A percentile compares a stretch with the other conserved stretches of the same genome.
Conservation (phyloP, 768 basidiomycete species). For the Piloderma croceum region DNA sequence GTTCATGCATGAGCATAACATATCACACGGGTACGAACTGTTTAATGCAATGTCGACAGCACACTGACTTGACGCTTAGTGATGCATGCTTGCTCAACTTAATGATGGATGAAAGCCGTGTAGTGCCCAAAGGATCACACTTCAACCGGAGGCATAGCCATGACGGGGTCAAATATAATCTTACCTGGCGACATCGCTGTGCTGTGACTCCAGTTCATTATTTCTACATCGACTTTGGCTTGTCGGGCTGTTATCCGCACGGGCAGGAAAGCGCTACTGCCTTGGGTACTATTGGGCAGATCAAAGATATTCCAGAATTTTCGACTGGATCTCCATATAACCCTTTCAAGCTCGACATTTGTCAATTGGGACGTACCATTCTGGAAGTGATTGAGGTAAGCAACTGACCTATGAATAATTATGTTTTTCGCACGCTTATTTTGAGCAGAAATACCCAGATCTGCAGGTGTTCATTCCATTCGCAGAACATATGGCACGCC, state of each 20-base stretch:
- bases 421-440: no score
- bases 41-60: not conserved
- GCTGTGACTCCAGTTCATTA: slow-evolving; percentile 15
- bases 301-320: slow-evolving; percentile 20
- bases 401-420: no score
- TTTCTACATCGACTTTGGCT: slow-evolving; percentile 25
- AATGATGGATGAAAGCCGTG: slow-evolving; percentile 11
- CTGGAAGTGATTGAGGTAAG: no score
- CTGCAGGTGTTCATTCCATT: no score
- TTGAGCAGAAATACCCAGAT: no score
- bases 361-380: slow-evolving; percentile 21
- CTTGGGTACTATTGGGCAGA: slow-evolving; percentile 15
- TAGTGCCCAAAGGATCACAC: slow-evolving; percentile 11
- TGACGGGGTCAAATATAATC: not conserved
- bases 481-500: no score
- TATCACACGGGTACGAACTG: not conserved
- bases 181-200: not conserved
- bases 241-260: slow-evolving; percentile 4
- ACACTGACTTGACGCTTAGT: slow-evolving; percentile 1
- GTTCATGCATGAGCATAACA: slow-evolving; percentile 11
- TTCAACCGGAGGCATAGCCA: not conserved
- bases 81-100: slow-evolving; percentile 15
- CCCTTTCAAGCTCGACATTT: slow-evolving; percentile 27
- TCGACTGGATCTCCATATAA: slow-evolving; percentile 19
- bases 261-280: slow-evolving; percentile 2